Evolutionary conservation across 495 filamentous ascomycete species (phyloP).

Genomic region (Barbatosphaeria neglecta): DNA sequence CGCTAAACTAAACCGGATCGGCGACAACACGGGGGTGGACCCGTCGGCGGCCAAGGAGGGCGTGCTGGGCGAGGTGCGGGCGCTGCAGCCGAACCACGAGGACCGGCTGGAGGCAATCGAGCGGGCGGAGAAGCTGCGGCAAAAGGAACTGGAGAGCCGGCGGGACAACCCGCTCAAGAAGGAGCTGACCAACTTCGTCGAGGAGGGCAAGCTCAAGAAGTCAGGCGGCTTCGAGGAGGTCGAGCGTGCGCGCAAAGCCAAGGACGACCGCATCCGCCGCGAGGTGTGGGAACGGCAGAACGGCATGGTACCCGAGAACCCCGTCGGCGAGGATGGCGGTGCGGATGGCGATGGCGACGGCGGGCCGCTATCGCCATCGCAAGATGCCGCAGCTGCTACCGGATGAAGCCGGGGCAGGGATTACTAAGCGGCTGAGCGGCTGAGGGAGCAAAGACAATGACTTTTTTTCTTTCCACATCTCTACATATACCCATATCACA

Average conservation of each 20-base stretch:
- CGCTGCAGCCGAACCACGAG: conserved; percentile 91
- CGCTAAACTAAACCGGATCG: conserved; percentile 44
- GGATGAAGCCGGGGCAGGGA: no score
- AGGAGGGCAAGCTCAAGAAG: conserved; percentile 90
- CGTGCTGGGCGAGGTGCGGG: conserved; percentile 85
- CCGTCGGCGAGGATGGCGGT: conserved; percentile 11
- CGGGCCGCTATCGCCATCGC: no score
- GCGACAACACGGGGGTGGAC: conserved; percentile 54
- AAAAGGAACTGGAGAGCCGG: conserved; percentile 74
- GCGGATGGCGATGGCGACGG: no score
- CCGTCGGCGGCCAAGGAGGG: conserved; percentile 75
- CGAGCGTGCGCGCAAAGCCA: conserved; percentile 69
- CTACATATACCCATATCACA: no score
- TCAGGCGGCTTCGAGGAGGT: conserved; percentile 88
- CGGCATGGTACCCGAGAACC: conserved; percentile 24
- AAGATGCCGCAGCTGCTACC: no score
- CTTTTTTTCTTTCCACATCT: no score
- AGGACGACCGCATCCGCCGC: conserved; percentile 76
- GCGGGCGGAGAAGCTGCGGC: conserved; percentile 76
- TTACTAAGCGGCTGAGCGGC: no score
- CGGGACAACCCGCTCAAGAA: conserved; percentile 72
- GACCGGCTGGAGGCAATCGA: conserved; percentile 88
- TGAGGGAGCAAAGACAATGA: no score
- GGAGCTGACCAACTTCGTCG: conserved; percentile 78
- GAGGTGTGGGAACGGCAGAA: conserved; percentile 73